Conservation (phyloP, 257 asterid genomes). For the Striga asiatica region DNA sequence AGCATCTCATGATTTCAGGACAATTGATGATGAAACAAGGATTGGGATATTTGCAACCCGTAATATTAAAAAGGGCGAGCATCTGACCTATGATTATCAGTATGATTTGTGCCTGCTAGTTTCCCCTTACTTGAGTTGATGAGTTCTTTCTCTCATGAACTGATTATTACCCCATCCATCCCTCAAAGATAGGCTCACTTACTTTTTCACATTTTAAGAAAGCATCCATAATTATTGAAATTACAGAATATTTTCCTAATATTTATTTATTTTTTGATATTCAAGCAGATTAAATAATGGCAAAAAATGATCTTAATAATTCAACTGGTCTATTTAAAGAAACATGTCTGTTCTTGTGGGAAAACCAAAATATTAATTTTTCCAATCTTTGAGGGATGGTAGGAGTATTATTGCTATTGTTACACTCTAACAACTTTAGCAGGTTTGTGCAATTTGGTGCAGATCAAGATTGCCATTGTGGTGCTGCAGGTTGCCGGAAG, state of each 20-base stretch:
- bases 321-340: too few species aligned
- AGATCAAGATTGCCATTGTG: slow-evolving; percentile 94
- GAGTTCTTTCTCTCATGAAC: slow-evolving; percentile 8
- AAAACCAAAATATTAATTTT: too few species aligned
- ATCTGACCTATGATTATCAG: slow-evolving; percentile 95
- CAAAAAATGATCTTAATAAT: too few species aligned
- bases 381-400: too few species aligned
- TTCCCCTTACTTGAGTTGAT: background rate
- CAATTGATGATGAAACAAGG: slow-evolving; percentile 88
- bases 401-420: slow-evolving; percentile 8
- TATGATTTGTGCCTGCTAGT: slow-evolving; percentile 30
- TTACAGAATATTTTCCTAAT: too few species aligned
- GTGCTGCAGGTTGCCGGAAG: slow-evolving; percentile 70
- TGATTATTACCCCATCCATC: too few species aligned
- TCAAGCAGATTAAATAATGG: too few species aligned
- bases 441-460: slow-evolving; percentile 99
- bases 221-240: too few species aligned
- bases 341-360: too few species aligned
- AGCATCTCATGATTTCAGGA: slow-evolving; percentile 42
- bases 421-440: slow-evolving; percentile 49
- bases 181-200: too few species aligned
- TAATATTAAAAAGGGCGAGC: slow-evolving; percentile 76
- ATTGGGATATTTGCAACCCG: slow-evolving; percentile 91
- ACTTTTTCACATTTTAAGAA: too few species aligned
- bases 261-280: background rate